phyloP scores from a whole-genome alignment of 257 asterid genomes.

The Solanum ahanhuiri region DNA sequence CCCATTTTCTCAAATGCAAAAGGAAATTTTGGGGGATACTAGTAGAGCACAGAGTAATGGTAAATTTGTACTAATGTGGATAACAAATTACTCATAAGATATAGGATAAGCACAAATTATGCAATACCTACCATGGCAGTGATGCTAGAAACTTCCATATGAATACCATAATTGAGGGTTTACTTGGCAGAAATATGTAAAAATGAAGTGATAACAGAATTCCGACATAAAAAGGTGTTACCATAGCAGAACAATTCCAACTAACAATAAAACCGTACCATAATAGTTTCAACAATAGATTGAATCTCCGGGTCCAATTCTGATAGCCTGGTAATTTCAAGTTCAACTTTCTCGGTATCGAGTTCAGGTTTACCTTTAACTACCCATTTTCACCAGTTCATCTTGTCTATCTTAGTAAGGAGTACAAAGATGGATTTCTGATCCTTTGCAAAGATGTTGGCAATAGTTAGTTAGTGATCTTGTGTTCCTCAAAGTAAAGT shows the following conservation, averaged over 20 bases:
- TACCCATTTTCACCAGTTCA: conserved; percentile 83
- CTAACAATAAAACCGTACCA: conserved; percentile 31
- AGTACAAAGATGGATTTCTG: conserved; percentile 60
- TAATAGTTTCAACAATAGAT: conserved; percentile 67
- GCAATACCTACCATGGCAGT: neutral
- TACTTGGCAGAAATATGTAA: neutral
- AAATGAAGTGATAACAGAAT: neutral
- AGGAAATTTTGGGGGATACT: neutral
- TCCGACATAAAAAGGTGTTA: neutral
- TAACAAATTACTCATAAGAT: neutral
- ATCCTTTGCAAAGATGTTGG: conserved; percentile 41
- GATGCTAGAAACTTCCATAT: neutral
- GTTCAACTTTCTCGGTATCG: conserved; percentile 71
- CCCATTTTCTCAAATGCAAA: neutral
- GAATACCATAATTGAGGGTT: neutral
- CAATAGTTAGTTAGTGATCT: neutral
- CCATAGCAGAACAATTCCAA: neutral
- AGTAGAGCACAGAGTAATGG: neutral
- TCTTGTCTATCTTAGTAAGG: conserved; percentile 63
- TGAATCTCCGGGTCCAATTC: conserved; percentile 73
- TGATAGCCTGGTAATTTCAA: conserved; percentile 52
- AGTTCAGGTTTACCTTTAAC: conserved; percentile 81
- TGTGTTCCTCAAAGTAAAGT: neutral
- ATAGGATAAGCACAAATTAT: neutral
- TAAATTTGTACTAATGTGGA: neutral